These are phyloP conservation scores for Phylloporus scabripes DNA, from an alignment of 768 basidiomycete species.

Conservation along the genomic window DNA sequence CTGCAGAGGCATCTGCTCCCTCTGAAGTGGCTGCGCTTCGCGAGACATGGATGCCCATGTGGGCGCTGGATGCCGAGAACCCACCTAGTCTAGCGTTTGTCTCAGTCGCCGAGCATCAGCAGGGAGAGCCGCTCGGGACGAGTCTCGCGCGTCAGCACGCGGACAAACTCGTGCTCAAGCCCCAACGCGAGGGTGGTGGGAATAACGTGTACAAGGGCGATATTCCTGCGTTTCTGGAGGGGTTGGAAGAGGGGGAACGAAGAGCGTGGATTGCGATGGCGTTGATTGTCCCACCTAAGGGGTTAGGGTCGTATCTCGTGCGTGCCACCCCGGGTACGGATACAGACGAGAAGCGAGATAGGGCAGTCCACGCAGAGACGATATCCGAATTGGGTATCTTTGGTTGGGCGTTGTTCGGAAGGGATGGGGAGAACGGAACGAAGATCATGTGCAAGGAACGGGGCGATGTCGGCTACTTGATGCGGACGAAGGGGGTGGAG, in stretches of 20 bases:
- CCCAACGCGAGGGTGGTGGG: constrained; percentile 96
- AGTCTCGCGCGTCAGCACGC: constrained; percentile 29
- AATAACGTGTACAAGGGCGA: constrained; percentile 89
- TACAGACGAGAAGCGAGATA: background rate
- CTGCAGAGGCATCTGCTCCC: background rate
- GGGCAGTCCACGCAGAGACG: constrained; percentile 55
- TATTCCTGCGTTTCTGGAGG: constrained; percentile 72
- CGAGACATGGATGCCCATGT: constrained; percentile 86
- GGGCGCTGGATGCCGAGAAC: constrained; percentile 50
- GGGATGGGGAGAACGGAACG: constrained; percentile 29
- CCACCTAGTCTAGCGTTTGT: background rate
- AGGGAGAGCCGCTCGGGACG: constrained; percentile 19
- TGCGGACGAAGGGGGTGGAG: constrained; percentile 86
- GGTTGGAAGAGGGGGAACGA: constrained; percentile 53
- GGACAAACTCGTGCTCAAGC: constrained; percentile 77
- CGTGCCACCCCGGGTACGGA: constrained; percentile 46
- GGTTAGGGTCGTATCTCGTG: constrained; percentile 67
- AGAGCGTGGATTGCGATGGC: constrained; percentile 96
- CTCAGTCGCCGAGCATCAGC: background rate
- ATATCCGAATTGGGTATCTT: constrained; percentile 91
- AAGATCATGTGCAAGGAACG: constrained; percentile 43
- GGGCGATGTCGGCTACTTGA: constrained; percentile 72
- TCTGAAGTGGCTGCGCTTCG: constrained; percentile 46
- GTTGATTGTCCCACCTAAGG: constrained; percentile 73
- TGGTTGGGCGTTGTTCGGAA: constrained; percentile 78